A percentile compares a stretch with the other conserved stretches of the same genome.
phyloP scores from a whole-genome alignment of 2,329 filamentous ascomycete species.

The Cladophialophora exuberans region DNA sequence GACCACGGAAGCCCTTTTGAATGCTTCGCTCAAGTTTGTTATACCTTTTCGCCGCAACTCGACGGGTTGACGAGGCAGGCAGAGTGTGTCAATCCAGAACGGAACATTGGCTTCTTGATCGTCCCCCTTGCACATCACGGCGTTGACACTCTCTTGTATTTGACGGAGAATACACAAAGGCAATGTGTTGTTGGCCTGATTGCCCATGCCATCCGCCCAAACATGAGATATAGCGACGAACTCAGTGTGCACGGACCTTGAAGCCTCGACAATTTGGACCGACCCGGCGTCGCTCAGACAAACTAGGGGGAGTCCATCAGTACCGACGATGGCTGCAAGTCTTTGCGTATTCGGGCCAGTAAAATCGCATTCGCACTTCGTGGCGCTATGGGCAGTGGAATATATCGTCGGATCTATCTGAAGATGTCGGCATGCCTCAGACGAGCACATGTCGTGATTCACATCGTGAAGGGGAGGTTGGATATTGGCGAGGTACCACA shows the following conservation, averaged over 20 bases:
- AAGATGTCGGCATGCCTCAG: too few species aligned
- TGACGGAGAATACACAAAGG: slow-evolving; percentile 29
- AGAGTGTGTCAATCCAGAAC: slow-evolving; percentile 34
- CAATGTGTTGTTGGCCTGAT: slow-evolving; percentile 24
- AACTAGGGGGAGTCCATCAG: background rate
- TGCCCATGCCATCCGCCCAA: slow-evolving; percentile 32
- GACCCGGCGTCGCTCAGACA: background rate
- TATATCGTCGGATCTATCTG: background rate
- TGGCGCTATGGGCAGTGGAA: background rate
- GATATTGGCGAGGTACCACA: too few species aligned
- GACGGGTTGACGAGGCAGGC: slow-evolving; percentile 24
- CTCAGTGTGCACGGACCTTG: background rate
- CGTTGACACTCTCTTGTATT: slow-evolving; percentile 8
- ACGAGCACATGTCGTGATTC: background rate
- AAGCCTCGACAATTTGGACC: background rate
- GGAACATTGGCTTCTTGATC: slow-evolving; percentile 12
- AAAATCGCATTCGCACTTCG: background rate
- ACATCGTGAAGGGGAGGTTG: background rate
- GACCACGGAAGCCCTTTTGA: slow-evolving; percentile 21
- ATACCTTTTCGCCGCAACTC: slow-evolving; percentile 14
- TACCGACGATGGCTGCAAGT: background rate
- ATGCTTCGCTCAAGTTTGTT: slow-evolving; percentile 25
- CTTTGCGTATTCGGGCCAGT: background rate
- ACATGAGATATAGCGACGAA: slow-evolving; percentile 33
- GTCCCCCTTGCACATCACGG: slow-evolving; percentile 10